Evolutionary conservation across 78 protist species (phyloP).

Genomic region (Dictyostelium intermedium): DNA sequence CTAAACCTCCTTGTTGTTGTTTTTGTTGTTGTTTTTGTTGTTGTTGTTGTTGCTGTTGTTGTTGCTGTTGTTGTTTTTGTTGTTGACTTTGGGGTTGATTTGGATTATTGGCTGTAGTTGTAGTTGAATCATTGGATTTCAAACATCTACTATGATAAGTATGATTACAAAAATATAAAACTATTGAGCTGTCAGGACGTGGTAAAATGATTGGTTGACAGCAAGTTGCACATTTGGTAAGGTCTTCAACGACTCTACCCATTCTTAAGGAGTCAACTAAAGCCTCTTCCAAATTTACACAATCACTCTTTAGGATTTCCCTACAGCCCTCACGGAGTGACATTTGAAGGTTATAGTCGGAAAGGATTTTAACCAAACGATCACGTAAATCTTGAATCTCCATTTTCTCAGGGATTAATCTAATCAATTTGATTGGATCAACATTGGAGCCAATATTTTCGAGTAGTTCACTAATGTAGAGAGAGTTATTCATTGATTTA

Average conservation of each 20-base stretch:
- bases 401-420: slow-evolving; percentile 79
- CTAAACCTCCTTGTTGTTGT: background rate
- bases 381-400: slow-evolving; percentile 81
- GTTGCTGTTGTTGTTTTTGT: background rate
- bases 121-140: background rate
- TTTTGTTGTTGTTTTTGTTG: background rate
- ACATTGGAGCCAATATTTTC: slow-evolving; percentile 87
- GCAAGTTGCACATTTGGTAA: slow-evolving; percentile 73
- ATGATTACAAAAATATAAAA: slow-evolving; percentile 74
- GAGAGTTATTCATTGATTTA: slow-evolving; percentile 82
- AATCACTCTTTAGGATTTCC: slow-evolving; percentile 81
- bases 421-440: slow-evolving; percentile 86
- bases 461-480: slow-evolving; percentile 78
- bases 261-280: slow-evolving; percentile 10
- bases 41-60: background rate
- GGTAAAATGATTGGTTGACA: slow-evolving; percentile 48
- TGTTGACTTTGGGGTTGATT: background rate
- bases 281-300: slow-evolving; percentile 69
- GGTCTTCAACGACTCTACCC: slow-evolving; percentile 48
- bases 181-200: slow-evolving; percentile 62
- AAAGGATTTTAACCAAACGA: slow-evolving; percentile 84
- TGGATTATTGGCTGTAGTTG: background rate
- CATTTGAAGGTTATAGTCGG: slow-evolving; percentile 89
- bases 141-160: slow-evolving; percentile 65
- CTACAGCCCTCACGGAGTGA: slow-evolving; percentile 88